Percentiles rank a stretch among this genome's conserved stretches.
phyloP scores from a whole-genome alignment of 1,284 basidiomycete genomes.

The Ustilago xerochloae region DNA sequence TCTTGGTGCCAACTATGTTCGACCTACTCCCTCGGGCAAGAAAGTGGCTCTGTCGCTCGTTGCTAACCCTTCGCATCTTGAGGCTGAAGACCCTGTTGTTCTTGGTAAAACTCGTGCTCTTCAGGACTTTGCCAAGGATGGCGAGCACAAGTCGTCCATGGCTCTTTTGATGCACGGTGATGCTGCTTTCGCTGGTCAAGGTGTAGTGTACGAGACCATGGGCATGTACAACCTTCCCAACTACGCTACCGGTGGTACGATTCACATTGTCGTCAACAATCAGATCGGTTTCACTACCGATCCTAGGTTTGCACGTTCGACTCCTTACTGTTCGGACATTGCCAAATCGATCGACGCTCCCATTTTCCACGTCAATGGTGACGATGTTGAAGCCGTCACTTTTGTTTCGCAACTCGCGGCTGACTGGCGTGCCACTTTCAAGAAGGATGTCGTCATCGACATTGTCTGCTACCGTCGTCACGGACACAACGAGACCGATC shows the following conservation, averaged over 20 bases:
- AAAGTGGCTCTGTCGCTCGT: constrained; percentile 97
- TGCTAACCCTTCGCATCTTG: constrained; percentile 97
- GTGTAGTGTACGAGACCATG: constrained; percentile 99
- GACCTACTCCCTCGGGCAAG: constrained; percentile 97
- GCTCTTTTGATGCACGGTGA: constrained; percentile 96
- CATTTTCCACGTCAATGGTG: constrained; percentile 99
- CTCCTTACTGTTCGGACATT: constrained; percentile 98
- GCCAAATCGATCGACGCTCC: constrained; percentile 98
- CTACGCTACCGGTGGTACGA: constrained; percentile 97
- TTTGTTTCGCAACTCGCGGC: constrained; percentile 98
- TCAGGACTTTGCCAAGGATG: constrained; percentile 93
- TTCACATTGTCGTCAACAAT: constrained; percentile 99
- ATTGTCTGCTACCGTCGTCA: constrained; percentile 98
- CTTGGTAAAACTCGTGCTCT: constrained; percentile 96
- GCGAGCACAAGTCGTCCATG: constrained; percentile 74
- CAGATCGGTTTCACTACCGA: constrained; percentile 99
- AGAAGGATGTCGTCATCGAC: constrained; percentile 98
- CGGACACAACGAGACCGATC: constrained; percentile 99
- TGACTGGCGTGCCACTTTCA: constrained; percentile 97
- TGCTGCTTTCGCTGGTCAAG: constrained; percentile 98
- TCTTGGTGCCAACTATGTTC: constrained; percentile 97
- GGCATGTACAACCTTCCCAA: constrained; percentile 94
- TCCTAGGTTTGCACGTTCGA: constrained; percentile 95
- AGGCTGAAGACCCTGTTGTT: constrained; percentile 96
- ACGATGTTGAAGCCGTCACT: constrained; percentile 93